Percentiles rank a stretch among this genome's conserved stretches.
These are phyloP conservation scores for Coemansia sp. DNA, from an alignment of 192 early-diverging fungal genomes.

Conservation along the genomic window DNA sequence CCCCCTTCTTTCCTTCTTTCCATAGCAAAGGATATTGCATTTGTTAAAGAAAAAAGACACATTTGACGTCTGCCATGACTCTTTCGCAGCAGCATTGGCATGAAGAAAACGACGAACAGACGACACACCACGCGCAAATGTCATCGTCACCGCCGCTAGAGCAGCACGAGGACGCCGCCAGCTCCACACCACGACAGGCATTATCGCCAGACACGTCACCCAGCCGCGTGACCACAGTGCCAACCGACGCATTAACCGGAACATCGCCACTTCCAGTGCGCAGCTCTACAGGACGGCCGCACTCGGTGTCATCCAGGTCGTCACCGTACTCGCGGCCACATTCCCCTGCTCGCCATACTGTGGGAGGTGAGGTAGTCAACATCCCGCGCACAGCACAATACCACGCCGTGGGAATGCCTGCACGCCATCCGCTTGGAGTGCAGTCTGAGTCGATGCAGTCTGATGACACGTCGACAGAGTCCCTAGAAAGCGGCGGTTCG, in stretches of 20 bases:
- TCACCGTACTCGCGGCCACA: slow-evolving; percentile 28
- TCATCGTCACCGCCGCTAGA: background rate
- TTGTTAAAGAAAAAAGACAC: background rate
- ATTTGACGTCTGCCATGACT: background rate
- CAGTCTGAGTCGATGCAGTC: slow-evolving; percentile 41
- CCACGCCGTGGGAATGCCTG: slow-evolving; percentile 47
- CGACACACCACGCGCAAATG: slow-evolving; percentile 6
- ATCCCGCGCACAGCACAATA: slow-evolving; percentile 53
- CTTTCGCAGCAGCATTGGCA: slow-evolving; percentile 1
- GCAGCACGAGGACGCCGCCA: background rate
- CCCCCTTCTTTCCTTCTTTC: too few species aligned
- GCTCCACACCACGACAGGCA: background rate
- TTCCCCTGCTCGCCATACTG: slow-evolving; percentile 5
- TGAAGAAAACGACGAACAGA: background rate
- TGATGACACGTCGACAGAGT: slow-evolving; percentile 34
- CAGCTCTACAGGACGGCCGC: slow-evolving; percentile 5
- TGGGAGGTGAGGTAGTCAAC: slow-evolving; percentile 26
- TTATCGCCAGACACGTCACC: background rate
- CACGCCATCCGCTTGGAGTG: slow-evolving; percentile 48
- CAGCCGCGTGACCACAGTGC: background rate
- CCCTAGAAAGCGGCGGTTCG: slow-evolving; percentile 20
- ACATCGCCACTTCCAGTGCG: slow-evolving; percentile 35
- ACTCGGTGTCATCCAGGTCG: slow-evolving; percentile 16
- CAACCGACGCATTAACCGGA: slow-evolving; percentile 18
- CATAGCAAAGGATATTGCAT: background rate